phyloP scores from a whole-genome alignment of 495 filamentous ascomycete genomes.

The Penicillium herquei region DNA sequence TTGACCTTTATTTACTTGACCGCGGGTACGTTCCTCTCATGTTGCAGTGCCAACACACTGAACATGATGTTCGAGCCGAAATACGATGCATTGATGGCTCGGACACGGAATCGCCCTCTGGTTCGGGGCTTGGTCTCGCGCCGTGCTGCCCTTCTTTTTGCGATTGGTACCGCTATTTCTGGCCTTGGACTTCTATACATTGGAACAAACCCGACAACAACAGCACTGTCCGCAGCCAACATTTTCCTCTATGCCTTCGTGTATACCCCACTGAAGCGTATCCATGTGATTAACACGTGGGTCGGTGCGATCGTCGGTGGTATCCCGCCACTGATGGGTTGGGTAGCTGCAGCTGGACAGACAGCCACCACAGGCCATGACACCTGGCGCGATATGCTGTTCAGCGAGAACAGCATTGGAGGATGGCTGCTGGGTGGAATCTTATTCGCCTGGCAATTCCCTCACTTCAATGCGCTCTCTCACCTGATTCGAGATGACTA shows the following conservation, averaged over 20 bases:
- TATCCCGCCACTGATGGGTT: constrained; percentile 96
- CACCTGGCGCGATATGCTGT: constrained; percentile 76
- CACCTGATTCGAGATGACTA: constrained; percentile 90
- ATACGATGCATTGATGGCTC: constrained; percentile 88
- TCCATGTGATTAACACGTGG: constrained; percentile 92
- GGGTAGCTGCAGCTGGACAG: constrained; percentile 90
- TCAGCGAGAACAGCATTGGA: constrained; percentile 66
- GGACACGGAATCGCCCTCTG: constrained; percentile 84
- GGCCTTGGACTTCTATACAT: constrained; percentile 74
- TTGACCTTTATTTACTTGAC: constrained; percentile 92
- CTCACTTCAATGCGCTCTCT: constrained; percentile 92
- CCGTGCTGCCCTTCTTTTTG: constrained; percentile 78
- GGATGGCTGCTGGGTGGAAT: constrained; percentile 87
- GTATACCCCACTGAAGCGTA: constrained; percentile 88
- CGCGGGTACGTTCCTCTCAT: constrained; percentile 80
- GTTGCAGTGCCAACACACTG: constrained; percentile 83
- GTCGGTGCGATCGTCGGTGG: constrained; percentile 88
- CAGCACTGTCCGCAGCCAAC: constrained; percentile 80
- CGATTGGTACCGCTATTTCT: constrained; percentile 59
- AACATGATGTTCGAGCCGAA: constrained; percentile 96
- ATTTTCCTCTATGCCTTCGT: constrained; percentile 86
- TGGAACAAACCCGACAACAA: constrained; percentile 91
- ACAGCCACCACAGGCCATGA: constrained; percentile 68
- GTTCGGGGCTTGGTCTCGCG: constrained; percentile 77
- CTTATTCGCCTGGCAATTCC: constrained; percentile 95